Evolutionary conservation across 768 basidiomycete species (phyloP).

Genomic region (Lentinula lateritia): DNA sequence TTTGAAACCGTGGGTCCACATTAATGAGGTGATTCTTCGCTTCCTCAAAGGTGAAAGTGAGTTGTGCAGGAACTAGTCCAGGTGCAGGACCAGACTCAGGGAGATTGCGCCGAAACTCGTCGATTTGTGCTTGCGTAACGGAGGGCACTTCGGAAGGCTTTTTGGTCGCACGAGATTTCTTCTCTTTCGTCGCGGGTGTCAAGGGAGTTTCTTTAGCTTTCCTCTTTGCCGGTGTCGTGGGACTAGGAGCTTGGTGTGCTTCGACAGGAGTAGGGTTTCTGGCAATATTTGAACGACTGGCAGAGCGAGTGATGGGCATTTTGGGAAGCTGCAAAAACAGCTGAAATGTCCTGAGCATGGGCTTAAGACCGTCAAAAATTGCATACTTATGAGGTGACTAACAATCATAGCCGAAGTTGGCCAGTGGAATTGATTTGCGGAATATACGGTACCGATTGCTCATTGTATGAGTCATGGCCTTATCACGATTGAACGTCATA

Average conservation of each 20-base stretch:
- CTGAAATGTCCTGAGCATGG: neutral
- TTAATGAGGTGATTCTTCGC: slow-evolving; percentile 67
- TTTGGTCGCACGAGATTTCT: slow-evolving; percentile 7
- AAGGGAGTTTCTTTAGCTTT: slow-evolving; percentile 9
- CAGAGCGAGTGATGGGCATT: slow-evolving; percentile 27
- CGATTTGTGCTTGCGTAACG: slow-evolving; percentile 8
- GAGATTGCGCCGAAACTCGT: slow-evolving; percentile 8
- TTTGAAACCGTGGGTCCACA: slow-evolving; percentile 65
- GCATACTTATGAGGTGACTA: slow-evolving; percentile 4
- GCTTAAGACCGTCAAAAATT: neutral
- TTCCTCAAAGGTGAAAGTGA: slow-evolving; percentile 73
- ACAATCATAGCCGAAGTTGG: neutral
- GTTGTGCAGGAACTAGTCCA: slow-evolving; percentile 56
- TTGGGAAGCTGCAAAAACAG: slow-evolving; percentile 4
- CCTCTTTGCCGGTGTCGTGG: slow-evolving; percentile 13
- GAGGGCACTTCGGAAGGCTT: slow-evolving; percentile 1
- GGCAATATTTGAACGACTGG: slow-evolving; percentile 14
- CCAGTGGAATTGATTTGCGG: neutral
- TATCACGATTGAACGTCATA: neutral
- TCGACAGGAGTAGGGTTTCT: slow-evolving; percentile 4
- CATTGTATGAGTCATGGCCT: neutral
- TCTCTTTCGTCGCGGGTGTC: neutral
- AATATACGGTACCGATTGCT: neutral
- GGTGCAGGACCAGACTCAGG: slow-evolving; percentile 12
- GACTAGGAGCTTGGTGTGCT: neutral